Evolutionary conservation across 2,329 filamentous ascomycete genomes (phyloP), one percentile per base, ranked within the genome.

Genomic region (Lecanicillium sp.): DNA sequence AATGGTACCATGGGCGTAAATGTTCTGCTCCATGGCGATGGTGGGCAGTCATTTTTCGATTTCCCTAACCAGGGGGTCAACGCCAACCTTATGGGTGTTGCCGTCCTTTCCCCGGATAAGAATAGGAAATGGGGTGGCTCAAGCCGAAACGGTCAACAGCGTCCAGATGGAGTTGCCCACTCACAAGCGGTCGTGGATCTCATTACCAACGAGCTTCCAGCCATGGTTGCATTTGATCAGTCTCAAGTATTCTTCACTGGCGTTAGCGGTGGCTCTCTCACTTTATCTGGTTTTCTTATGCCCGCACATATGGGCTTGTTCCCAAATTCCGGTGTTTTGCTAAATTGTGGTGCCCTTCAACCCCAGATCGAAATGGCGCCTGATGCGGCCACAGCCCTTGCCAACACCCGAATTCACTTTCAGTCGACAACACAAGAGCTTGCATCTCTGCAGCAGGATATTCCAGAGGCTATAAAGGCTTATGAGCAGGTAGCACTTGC

Each of bases 81-180:
- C 39, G 52, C 57, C 36, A 67, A 66, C 45, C 64, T 72, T 22
- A 70, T 72, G 53, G 72, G 72, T 43, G 69, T 74, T 9, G 70
- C 61, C 8, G 56, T 75, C 2, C 66, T 78, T 11, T 71, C 74
- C 0, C 74, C 74, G 5, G 64, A 76, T 51, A 52, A 59, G 39
- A 68, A 72, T 44, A 64, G 72, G 25, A 76, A 77, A 62, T 79
- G 74, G 74, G 74, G 74, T 39, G 72, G 73, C 34, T 69, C 69
- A 42, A 46, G 56, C 3, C n/a, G 32, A 11, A 43, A 44, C 5
- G 72, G 72, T 1, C 63, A 74, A 17, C 50, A 71, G 31, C 67
- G 74, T 17, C 70, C 69, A 4, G 68, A 78, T 50, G 74, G 74
- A 43, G 72, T 66, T 1, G 70, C 62, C 6, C 73, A 79, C 55